Evolutionary conservation across 163 green algal genomes (phyloP), one percentile per base, ranked within the genome.

Genomic region (Trebouxia gelatinosa): DNA sequence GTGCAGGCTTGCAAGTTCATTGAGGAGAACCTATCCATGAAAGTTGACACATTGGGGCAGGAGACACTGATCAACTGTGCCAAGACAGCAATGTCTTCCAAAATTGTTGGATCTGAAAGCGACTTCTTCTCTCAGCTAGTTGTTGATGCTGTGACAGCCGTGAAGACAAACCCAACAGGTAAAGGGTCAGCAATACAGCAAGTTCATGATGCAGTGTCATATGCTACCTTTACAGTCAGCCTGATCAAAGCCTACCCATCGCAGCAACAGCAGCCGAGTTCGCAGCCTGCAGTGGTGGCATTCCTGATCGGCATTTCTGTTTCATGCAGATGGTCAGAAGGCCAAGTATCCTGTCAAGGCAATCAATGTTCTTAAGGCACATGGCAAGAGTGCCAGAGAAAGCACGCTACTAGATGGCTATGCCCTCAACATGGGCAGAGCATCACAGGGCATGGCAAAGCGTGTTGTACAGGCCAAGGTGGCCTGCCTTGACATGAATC

Each of bases 301-400:
- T 59, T 23, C 23, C 2, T 7, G 19, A 19, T 59, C 19, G 48
- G 19, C 48, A 19, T 23, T 59, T 3, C 48, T 59, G 48, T 2
- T 3, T 7, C 19, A 34, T 79, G 38, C 75, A 65, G 75, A 76
- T 37, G 57, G 21, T 1, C 29, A 46, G 35, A 80, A 75, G 61
- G 79, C 85, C 39, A 84, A 82, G n/a, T 99, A 98, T 86, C 95
- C 95, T 0, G 87, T 99, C 57, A 93, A 92, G 76, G 90, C 94
- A 32, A 95, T 99, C 86, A 98, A 98, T 85, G 89, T 99, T 37
- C 90, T 99, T 26, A 99, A 99, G 82, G 96, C 96, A 29, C 94
- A 97, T 80, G 96, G 96, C 38, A 97, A 97, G 83, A 93, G 85
- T 59, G 88, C 93, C 0, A 82, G 86, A n/a, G 96, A 99, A 78